These are phyloP conservation scores for Talaromyces atroroseus DNA, from an alignment of 2,329 filamentous ascomycete species.

Conservation along the genomic window DNA sequence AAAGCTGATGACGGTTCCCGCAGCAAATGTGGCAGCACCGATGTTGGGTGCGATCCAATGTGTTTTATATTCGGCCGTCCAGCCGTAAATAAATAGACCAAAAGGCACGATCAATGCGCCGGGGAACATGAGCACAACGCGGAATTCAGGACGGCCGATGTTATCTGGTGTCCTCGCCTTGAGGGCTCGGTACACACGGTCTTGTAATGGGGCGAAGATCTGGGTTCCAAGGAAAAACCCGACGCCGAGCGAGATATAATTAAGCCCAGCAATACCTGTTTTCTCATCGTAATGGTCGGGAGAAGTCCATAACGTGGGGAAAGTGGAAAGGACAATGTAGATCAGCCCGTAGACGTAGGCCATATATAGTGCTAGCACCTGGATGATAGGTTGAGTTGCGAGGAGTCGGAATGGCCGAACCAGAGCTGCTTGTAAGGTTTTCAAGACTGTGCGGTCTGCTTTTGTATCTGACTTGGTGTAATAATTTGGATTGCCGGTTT, in stretches of 20 bases:
- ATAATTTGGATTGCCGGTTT: background rate
- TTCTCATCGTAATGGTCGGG: background rate
- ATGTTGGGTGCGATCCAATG: conserved; percentile 55
- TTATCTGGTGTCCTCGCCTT: background rate
- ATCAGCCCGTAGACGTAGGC: conserved; percentile 54
- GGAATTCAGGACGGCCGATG: conserved; percentile 35
- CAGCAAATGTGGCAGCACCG: conserved; percentile 47
- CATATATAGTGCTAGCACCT: conserved; percentile 45
- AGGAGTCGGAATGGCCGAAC: conserved; percentile 50
- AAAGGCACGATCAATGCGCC: conserved; percentile 45
- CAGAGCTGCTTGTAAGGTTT: conserved; percentile 47
- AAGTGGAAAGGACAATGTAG: conserved; percentile 40
- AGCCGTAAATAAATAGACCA: conserved; percentile 51
- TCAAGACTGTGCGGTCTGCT: background rate
- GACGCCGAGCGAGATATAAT: background rate
- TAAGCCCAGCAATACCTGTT: background rate
- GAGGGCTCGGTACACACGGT: background rate
- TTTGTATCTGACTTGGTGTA: background rate
- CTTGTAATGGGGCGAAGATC: background rate
- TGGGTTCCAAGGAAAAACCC: background rate
- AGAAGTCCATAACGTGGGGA: background rate
- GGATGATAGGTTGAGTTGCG: conserved; percentile 51
- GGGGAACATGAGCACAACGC: conserved; percentile 48
- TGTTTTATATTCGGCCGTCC: conserved; percentile 43
- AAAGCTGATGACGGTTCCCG: conserved; percentile 49